Base-by-base conservation (phyloP, 306 rosid species). In the Pyrus pyrifolia region DNA sequence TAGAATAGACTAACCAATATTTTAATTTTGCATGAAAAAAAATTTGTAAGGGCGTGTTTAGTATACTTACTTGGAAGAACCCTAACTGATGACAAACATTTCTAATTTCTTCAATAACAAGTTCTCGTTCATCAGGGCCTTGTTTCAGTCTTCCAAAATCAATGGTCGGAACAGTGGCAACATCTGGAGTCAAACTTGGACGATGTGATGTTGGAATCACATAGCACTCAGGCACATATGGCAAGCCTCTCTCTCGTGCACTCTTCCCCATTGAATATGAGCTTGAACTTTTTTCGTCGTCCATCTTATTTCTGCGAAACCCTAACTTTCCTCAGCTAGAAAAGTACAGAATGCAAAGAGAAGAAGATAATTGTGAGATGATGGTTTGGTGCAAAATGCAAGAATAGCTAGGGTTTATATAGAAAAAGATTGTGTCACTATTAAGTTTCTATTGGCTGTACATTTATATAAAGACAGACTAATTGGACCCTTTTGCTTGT, bases 221-320 rank as follows among this genome's bases (percentile, higher is more conserved):
- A 52, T 68, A 82, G 40, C 75, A 63, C 27, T 81, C 82, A n/a
- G 87, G 89, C 1, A 86, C 81, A 70, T 81, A 71, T 70, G 83
- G 84, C 80, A 84, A 73, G 76, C 83, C 73, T 78, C 21, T 81
- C 77, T 81, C 83, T 78, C 78, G 83, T 65, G 85, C 88, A 58
- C 70, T 81, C 68, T 85, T 61, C 22, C 81, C 88, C 8, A 53
- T 75, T 9, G 77, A 23, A 76, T 75, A 79, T 71, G 83, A 60
- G 29, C 83, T 64, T 9, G 86, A 81, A 44, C 71, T 62, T n/a
- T 66, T 65, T 19, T 40, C 79, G 0, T 31, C 60, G 6, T 4
- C 79, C 66, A 55, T 67, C 53, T 60, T 66, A 2, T 61, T 58
- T 27, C 25, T 51, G 4, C 11, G 67, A 6, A 23, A 60, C 40